A percentile compares a stretch with the other conserved stretches of the same genome.
These are phyloP conservation scores for Periglandula ipomoeae DNA, from an alignment of 2,329 filamentous ascomycete species.

Conservation along the genomic window DNA sequence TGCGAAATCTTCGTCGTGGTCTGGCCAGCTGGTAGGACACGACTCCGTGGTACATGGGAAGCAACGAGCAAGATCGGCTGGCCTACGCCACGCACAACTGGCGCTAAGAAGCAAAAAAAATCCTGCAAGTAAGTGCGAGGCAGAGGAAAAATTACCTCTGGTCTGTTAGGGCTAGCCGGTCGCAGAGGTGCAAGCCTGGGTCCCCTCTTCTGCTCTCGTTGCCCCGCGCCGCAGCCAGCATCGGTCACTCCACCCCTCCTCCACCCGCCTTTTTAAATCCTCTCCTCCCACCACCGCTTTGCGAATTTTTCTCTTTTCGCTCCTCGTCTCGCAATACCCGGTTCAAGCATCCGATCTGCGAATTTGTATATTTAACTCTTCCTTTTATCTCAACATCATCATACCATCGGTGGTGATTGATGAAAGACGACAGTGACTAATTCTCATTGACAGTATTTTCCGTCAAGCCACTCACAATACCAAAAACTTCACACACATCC, in stretches of 20 bases:
- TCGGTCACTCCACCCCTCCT: conserved; percentile 19
- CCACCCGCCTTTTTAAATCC: conserved; percentile 28
- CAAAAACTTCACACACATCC: conserved; percentile 3
- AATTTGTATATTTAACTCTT: conserved; percentile 23
- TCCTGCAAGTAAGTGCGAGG: conserved; percentile 8
- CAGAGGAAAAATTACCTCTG: conserved; percentile 17
- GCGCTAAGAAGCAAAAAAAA: conserved; percentile 11
- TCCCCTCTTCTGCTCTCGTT: conserved; percentile 15
- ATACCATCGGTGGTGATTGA: conserved; percentile 4
- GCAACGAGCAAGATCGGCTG: conserved; percentile 1
- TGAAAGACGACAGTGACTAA: conserved; percentile 1
- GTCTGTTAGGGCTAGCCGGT: conserved; percentile 25
- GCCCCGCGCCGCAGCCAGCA: conserved; percentile 25
- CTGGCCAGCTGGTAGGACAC: not conserved
- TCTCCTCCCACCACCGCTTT: conserved; percentile 27
- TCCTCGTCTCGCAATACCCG: conserved; percentile 36
- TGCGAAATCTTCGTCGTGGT: not conserved
- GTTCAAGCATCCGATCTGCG: conserved; percentile 36
- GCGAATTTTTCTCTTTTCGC: conserved; percentile 27
- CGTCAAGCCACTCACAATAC: conserved; percentile 9
- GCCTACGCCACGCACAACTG: conserved; percentile 5
- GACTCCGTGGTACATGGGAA: conserved; percentile 1
- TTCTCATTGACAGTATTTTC: conserved; percentile 2
- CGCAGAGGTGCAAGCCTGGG: not conserved
- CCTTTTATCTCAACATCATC: not conserved